Base-by-base conservation (phyloP, 257 asterid genomes). In the Orobanche coerulescens region DNA sequence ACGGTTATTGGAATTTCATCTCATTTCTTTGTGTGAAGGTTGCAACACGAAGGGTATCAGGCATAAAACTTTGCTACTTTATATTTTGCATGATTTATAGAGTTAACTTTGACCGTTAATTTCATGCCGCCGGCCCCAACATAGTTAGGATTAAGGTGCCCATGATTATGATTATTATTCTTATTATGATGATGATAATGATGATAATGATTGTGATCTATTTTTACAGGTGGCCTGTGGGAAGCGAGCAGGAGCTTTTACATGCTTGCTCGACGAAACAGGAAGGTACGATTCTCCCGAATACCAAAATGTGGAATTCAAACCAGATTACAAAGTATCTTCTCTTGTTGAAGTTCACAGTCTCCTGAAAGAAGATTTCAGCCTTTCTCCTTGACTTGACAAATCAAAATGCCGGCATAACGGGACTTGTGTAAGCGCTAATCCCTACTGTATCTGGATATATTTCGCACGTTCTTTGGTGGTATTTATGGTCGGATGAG, bases 181-280 rank as follows among this genome's bases (percentile, higher is more conserved):
- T n/a, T n/a, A n/a, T n/a, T n/a, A n/a, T n/a, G n/a, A n/a, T n/a
- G n/a, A n/a, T n/a, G n/a, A n/a, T n/a, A n/a, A n/a, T n/a, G n/a
- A n/a, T n/a, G n/a, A n/a, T n/a, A n/a, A n/a, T n/a, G n/a, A n/a
- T 19, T 47, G 19, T 23, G 73, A 54, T 40, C 6, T n/a, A n/a
- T n/a, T n/a, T 16, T 76, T 72, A 58, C 76, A 92, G 98, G 95
- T 92, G 70, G 88, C 78, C 22, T 92, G 97, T 73, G 98, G 97
- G 79, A 92, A 84, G 74, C 70, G 81, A 62, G 95, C 97, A 25
- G 97, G 98, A 60, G 85, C 95, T 5, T 81, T 79, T 74, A 67
- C 97, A 14, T 78, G 87, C 82, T 76, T 92, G 81, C 95, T 88
- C n/a, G 98, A 92, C 10, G 94, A 92, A 79, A 84, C 94, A 5